These are phyloP conservation scores for Verticillium zaregamsianum DNA, from an alignment of 2,329 filamentous ascomycete genomes.

Conservation along the genomic window DNA sequence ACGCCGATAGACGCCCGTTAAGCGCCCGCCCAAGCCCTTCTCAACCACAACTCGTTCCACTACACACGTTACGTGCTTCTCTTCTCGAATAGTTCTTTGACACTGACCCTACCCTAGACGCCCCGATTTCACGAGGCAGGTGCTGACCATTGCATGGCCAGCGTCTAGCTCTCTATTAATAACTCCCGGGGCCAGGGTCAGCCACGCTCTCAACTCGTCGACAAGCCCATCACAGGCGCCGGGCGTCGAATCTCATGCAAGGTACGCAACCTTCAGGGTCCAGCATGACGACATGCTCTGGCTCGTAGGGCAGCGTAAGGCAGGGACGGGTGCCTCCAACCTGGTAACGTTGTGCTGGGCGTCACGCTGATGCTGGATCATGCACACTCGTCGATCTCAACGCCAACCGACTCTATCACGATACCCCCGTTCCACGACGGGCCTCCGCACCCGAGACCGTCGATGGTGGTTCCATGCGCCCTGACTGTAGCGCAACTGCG, in stretches of 20 bases:
- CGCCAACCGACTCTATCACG: neutral
- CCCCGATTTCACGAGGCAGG: neutral
- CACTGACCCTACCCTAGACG: neutral
- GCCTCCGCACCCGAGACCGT: neutral
- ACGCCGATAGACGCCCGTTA: slow-evolving; percentile 11
- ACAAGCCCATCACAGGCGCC: slow-evolving; percentile 6
- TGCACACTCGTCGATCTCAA: neutral
- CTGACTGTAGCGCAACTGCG: neutral
- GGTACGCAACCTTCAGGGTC: neutral
- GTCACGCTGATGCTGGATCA: slow-evolving; percentile 8
- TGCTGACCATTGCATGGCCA: neutral
- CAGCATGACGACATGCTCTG: neutral
- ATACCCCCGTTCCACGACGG: neutral
- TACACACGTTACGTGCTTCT: neutral
- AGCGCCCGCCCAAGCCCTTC: slow-evolving; percentile 6
- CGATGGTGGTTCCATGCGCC: neutral
- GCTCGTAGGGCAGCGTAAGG: neutral
- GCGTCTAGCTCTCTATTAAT: slow-evolving; percentile 9
- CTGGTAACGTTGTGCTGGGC: neutral
- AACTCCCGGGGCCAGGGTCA: slow-evolving; percentile 8
- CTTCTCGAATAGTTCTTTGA: slow-evolving; percentile 8
- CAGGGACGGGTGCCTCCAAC: neutral
- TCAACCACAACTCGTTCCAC: slow-evolving; percentile 2
- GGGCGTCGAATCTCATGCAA: slow-evolving; percentile 2
- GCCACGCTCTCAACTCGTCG: neutral